These are phyloP conservation scores for Leptoxyphium fumago DNA, from an alignment of 2,329 filamentous ascomycete genomes.

Conservation along the genomic window DNA sequence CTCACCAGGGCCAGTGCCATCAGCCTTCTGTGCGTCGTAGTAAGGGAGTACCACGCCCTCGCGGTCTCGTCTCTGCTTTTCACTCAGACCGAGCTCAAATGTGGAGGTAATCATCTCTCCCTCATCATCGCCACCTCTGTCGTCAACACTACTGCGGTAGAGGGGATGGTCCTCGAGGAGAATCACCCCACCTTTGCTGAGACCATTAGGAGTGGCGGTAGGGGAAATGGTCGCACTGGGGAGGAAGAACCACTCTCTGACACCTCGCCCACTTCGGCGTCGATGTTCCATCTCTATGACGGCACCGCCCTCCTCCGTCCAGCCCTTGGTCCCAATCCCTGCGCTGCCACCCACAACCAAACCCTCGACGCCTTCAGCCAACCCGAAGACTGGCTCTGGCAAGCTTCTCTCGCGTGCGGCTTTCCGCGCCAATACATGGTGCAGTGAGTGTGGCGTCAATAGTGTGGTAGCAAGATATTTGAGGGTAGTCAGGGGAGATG, in stretches of 20 bases:
- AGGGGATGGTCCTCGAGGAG: conserved; percentile 65
- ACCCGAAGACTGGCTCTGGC: conserved; percentile 62
- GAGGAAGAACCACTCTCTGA: conserved; percentile 54
- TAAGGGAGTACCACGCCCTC: conserved; percentile 89
- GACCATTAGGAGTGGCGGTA: conserved; percentile 8
- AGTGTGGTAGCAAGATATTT: conserved; percentile 81
- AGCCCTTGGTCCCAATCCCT: conserved; percentile 42
- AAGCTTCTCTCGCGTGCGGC: conserved; percentile 62
- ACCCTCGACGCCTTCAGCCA: conserved; percentile 65
- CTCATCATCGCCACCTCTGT: conserved; percentile 35
- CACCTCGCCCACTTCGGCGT: conserved; percentile 63
- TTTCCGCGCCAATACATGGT: conserved; percentile 60
- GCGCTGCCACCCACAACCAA: conserved; percentile 32
- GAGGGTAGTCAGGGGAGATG: conserved; percentile 56
- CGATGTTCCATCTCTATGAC: conserved; percentile 79
- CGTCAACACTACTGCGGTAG: conserved; percentile 38
- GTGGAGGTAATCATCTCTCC: conserved; percentile 44
- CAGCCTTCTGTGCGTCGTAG: conserved; percentile 72
- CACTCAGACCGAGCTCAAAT: conserved; percentile 75
- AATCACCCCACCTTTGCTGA: conserved; percentile 19
- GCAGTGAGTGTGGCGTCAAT: conserved; percentile 55
- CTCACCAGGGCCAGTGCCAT: conserved; percentile 46
- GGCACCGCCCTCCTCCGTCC: conserved; percentile 38
- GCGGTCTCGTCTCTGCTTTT: conserved; percentile 73
- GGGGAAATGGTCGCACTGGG: conserved; percentile 16